Conservation (phyloP, 345 rosid species). For the Lagerstroemia speciosa region DNA sequence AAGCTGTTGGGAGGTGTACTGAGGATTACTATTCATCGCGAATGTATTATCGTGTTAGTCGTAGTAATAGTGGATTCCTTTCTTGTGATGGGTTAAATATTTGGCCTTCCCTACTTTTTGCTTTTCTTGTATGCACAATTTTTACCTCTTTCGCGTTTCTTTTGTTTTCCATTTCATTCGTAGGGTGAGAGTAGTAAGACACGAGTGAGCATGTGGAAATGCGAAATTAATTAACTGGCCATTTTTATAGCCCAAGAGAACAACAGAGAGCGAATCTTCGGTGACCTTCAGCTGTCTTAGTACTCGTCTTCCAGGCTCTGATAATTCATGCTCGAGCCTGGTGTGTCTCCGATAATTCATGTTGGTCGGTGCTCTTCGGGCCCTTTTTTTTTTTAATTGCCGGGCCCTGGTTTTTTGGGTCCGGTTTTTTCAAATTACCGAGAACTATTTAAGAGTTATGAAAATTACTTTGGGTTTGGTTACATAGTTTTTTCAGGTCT, state of each 20-base stretch:
- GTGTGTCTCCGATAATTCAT: no score
- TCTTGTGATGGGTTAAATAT: neutral
- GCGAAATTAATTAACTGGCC: neutral
- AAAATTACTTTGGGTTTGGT: no score
- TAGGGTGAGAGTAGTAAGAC: neutral
- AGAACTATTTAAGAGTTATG: no score
- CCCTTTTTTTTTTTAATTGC: no score
- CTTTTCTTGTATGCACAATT: neutral
- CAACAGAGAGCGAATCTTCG: neutral
- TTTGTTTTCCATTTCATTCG: neutral
- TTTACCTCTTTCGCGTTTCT: neutral
- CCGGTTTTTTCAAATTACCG: no score
- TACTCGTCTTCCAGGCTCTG: no score
- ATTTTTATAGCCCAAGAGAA: neutral
- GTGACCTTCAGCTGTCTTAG: neutral
- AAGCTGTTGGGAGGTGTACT: neutral
- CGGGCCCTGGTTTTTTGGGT: no score
- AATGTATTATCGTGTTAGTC: constrained; percentile 1
- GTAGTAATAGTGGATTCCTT: neutral
- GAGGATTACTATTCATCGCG: neutral
- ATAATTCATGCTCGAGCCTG: no score
- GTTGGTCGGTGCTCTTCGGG: no score
- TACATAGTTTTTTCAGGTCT: no score
- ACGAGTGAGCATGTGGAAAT: neutral
- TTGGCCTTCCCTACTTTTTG: constrained; percentile 1